A percentile compares a stretch with the other conserved stretches of the same genome.
phyloP scores from a whole-genome alignment of 2,329 filamentous ascomycete genomes.

The Phialophora macrospora region DNA sequence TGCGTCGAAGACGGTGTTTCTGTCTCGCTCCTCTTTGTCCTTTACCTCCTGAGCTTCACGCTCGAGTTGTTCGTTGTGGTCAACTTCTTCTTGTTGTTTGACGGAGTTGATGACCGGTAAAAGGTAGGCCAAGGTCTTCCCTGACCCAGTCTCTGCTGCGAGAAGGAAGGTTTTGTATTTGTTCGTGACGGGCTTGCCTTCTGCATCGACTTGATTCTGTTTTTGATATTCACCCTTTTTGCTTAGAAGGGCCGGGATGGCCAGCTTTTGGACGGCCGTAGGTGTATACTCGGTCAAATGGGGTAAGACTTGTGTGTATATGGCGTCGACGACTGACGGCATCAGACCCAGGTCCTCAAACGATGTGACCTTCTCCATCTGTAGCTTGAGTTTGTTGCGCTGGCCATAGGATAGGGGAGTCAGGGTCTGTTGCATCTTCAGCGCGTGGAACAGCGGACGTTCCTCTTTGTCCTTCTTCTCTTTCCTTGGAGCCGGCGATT shows the following conservation, averaged over 20 bases:
- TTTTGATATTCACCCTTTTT: constrained; percentile 41
- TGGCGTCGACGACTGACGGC: constrained; percentile 70
- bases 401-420: constrained; percentile 76
- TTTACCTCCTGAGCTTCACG: constrained; percentile 43
- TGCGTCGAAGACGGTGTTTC: constrained; percentile 63
- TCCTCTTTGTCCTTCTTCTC: constrained; percentile 49
- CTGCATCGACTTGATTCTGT: constrained; percentile 37
- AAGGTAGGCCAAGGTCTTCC: constrained; percentile 93
- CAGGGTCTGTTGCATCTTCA: constrained; percentile 91
- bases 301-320: constrained; percentile 74
- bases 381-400: constrained; percentile 64
- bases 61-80: constrained; percentile 64
- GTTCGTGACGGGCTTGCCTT: constrained; percentile 45
- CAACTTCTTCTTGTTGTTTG: constrained; percentile 72
- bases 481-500: constrained; percentile 34
- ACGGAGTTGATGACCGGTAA: constrained; percentile 82
- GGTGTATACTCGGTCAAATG: constrained; percentile 76
- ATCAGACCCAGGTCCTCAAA: constrained; percentile 83
- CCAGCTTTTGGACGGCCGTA: constrained; percentile 86
- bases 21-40: constrained; percentile 54
- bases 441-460: constrained; percentile 69
- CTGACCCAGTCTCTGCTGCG: constrained; percentile 94
- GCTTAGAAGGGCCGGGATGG: constrained; percentile 77
- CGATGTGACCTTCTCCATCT: constrained; percentile 68
- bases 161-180: constrained; percentile 73